phyloP scores from a whole-genome alignment of 352 stramenopile genomes.

The Globisporangium camurandrum region DNA sequence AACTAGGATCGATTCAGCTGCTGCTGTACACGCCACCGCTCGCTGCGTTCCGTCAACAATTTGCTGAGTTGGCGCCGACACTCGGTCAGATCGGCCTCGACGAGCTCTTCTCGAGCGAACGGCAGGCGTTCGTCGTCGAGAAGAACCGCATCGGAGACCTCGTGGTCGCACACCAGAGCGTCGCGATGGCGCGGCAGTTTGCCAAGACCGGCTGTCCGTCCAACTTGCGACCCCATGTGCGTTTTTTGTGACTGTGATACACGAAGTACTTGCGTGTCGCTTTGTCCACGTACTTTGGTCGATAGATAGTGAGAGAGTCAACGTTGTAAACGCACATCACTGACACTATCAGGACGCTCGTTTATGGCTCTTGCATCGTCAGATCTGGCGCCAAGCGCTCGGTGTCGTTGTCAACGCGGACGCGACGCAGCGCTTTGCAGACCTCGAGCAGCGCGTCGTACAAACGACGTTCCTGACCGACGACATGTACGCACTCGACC shows the following conservation, averaged over 20 bases:
- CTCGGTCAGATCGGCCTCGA: conserved; percentile 60
- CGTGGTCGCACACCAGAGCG: conserved; percentile 49
- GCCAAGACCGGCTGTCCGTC: conserved; percentile 66
- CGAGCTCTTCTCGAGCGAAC: conserved; percentile 44
- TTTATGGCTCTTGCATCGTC: not conserved
- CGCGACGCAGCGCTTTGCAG: conserved; percentile 36
- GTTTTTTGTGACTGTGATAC: not conserved
- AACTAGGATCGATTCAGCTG: conserved; percentile 53
- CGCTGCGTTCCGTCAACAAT: conserved; percentile 32
- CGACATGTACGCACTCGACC: conserved; percentile 74
- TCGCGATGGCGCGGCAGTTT: conserved; percentile 68
- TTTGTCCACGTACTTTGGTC: not conserved
- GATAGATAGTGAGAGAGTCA: no score
- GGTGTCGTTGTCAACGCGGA: conserved; percentile 22
- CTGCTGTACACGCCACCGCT: conserved; percentile 36
- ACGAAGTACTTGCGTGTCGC: not conserved
- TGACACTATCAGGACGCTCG: no score
- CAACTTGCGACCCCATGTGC: conserved; percentile 43
- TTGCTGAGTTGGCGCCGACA: conserved; percentile 40
- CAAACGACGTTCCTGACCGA: conserved; percentile 53
- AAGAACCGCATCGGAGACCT: conserved; percentile 63
- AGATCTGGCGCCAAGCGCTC: conserved; percentile 59
- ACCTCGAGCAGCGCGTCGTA: conserved; percentile 27
- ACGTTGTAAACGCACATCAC: no score
- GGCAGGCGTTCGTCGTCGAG: conserved; percentile 44